Conservation (phyloP, 148 eudicot genomes). For the Rhododendron griersonianum region DNA sequence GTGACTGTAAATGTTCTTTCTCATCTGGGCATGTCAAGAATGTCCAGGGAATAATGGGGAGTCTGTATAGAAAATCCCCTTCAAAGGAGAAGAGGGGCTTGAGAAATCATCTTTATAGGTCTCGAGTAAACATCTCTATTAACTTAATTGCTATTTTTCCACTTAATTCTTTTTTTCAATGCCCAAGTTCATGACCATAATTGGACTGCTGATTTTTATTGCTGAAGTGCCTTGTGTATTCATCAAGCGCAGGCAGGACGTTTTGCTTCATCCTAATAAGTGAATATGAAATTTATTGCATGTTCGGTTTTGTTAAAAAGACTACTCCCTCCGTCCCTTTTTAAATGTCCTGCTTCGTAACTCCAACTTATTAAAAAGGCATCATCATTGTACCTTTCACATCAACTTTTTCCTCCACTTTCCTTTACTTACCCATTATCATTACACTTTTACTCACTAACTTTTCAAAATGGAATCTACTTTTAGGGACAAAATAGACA, state of each 20-base stretch:
- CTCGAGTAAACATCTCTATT: not conserved
- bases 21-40: slow-evolving; percentile 1
- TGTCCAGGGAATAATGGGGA: not conserved
- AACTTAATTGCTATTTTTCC: not conserved
- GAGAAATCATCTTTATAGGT: not conserved
- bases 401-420: too few species aligned
- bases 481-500: too few species aligned
- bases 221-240: not conserved
- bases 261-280: not conserved
- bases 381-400: too few species aligned
- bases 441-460: too few species aligned
- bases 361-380: too few species aligned
- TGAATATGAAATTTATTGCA: not conserved
- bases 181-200: not conserved
- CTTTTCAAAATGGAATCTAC: too few species aligned
- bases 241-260: not conserved
- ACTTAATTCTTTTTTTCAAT: not conserved
- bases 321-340: too few species aligned
- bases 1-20: not conserved
- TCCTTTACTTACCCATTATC: too few species aligned
- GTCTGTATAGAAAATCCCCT: slow-evolving; percentile 3
- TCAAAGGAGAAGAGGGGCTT: not conserved
- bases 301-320: not conserved
- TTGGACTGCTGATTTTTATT: not conserved
- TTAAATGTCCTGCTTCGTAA: too few species aligned